A percentile compares a stretch with the other conserved stretches of the same genome.
Evolutionary conservation across 148 eudicot species (phyloP).

Genomic region (Chenopodium formosanum): DNA sequence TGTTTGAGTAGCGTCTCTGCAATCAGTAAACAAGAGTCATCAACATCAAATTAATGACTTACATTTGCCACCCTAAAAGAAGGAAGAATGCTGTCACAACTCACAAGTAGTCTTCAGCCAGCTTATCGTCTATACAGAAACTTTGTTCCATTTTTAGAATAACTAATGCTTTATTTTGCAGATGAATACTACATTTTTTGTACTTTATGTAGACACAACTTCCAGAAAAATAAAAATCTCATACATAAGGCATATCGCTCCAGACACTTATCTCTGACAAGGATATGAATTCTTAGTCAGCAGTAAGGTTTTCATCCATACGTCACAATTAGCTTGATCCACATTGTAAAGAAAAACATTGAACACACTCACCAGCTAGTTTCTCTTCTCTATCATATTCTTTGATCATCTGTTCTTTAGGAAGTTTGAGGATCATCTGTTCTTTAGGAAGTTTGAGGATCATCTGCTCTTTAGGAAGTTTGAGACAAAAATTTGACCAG

Average conservation of each 20-base stretch:
- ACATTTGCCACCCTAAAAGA: not conserved
- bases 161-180: not conserved
- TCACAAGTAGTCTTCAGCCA: not conserved
- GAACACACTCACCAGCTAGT: not conserved
- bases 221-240: not conserved
- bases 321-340: too few relatives aligned
- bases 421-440: not conserved
- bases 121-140: not conserved
- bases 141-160: not conserved
- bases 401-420: not conserved
- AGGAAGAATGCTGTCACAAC: not conserved
- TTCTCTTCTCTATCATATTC: not conserved
- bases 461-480: not conserved
- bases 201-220: not conserved
- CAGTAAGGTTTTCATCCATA: too few relatives aligned
- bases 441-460: not conserved
- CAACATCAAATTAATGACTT: not conserved
- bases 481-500: not conserved
- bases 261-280: not conserved
- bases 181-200: not conserved
- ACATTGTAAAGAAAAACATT: too few relatives aligned
- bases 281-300: not conserved
- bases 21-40: constrained; percentile 13
- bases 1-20: constrained; percentile 80
- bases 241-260: not conserved